These are phyloP conservation scores for Puccinia sorghi DNA, from an alignment of 1,284 basidiomycete genomes.

Conservation along the genomic window DNA sequence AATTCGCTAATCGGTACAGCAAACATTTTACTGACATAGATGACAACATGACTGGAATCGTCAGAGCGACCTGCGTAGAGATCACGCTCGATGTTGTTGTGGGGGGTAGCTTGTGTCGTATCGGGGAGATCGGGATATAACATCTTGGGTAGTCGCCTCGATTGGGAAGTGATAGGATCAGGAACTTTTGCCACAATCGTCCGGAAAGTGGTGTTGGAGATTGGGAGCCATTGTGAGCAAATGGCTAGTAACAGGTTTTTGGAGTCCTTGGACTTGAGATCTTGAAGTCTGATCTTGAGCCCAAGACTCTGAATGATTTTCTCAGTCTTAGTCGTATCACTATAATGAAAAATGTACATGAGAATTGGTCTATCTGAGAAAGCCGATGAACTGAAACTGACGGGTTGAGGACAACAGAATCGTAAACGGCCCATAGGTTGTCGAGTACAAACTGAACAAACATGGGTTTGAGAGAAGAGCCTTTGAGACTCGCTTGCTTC, in stretches of 20 bases:
- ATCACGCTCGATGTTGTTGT: conserved; percentile 77
- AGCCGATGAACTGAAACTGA: conserved; percentile 61
- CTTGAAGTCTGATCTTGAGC: conserved; percentile 81
- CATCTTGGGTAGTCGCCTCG: conserved; percentile 83
- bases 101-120: conserved; percentile 65
- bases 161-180: conserved; percentile 78
- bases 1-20: conserved; percentile 77
- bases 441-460: conserved; percentile 98
- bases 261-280: conserved; percentile 87
- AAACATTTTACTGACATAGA: conserved; percentile 98
- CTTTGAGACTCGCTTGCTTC: conserved; percentile 71
- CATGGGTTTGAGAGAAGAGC: conserved; percentile 75
- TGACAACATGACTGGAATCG: conserved; percentile 68
- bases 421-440: conserved; percentile 96
- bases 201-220: conserved; percentile 90
- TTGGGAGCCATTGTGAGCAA: conserved; percentile 93
- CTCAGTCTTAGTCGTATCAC: conserved; percentile 80
- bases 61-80: conserved; percentile 72
- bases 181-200: conserved; percentile 89
- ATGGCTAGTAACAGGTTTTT: conserved; percentile 79
- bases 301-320: conserved; percentile 85
- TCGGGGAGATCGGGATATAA: conserved; percentile 70
- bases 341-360: conserved; percentile 57
- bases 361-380: neutral
- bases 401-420: conserved; percentile 81